phyloP scores from a whole-genome alignment of 805 yeast species.

The Grigorovia jiainica region DNA sequence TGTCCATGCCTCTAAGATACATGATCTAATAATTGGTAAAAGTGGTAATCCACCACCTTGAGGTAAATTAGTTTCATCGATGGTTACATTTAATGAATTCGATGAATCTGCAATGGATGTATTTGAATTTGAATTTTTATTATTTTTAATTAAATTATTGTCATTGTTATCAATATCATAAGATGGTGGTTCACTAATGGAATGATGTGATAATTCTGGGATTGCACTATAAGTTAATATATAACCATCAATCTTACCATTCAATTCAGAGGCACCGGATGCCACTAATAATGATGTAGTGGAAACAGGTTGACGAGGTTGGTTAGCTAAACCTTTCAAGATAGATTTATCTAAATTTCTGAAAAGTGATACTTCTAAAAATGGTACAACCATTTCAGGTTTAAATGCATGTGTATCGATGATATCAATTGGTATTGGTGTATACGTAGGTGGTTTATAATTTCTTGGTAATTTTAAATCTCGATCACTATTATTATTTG shows the following conservation, averaged over 20 bases:
- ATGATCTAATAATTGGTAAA: conserved; percentile 39
- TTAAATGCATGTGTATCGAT: conserved; percentile 70
- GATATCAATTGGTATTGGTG: conserved; percentile 58
- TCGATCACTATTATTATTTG: neutral
- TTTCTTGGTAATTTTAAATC: conserved; percentile 12
- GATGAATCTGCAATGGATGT: neutral
- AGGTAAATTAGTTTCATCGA: conserved; percentile 3
- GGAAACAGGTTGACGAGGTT: conserved; percentile 50
- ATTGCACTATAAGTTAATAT: conserved; percentile 59
- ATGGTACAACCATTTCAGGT: conserved; percentile 61
- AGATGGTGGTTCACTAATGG: conserved; percentile 39
- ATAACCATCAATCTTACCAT: conserved; percentile 70
- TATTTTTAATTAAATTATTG: conserved; percentile 1
- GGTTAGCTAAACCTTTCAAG: conserved; percentile 51
- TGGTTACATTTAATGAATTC: neutral
- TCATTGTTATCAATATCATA: conserved; percentile 28
- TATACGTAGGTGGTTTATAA: conserved; percentile 40
- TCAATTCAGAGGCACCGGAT: conserved; percentile 69
- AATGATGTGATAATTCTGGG: conserved; percentile 38
- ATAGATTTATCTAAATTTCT: conserved; percentile 50
- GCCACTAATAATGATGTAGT: conserved; percentile 66
- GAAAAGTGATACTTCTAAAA: conserved; percentile 61
- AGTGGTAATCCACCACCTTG: conserved; percentile 23
- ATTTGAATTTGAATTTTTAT: neutral
- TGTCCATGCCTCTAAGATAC: conserved; percentile 65